phyloP scores from a whole-genome alignment of 768 basidiomycete species.

The Collybia sp. region DNA sequence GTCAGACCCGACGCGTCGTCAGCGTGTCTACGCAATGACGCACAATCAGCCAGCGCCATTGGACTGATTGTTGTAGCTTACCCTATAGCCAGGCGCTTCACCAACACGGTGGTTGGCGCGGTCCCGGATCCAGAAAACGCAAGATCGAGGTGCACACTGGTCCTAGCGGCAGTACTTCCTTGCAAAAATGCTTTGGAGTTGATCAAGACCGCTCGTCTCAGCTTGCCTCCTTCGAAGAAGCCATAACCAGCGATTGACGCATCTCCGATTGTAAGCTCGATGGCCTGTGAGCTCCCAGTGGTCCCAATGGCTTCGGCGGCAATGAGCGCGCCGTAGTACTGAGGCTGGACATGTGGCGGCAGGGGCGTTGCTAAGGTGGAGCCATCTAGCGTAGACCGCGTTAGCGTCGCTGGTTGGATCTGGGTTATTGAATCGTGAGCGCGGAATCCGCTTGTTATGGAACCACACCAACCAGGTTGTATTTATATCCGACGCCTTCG shows the following conservation, averaged over 20 bases:
- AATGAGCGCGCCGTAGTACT: conserved; percentile 63
- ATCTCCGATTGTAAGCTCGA: conserved; percentile 47
- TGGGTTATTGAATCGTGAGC: conserved; percentile 17
- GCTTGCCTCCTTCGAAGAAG: conserved; percentile 40
- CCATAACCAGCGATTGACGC: conserved; percentile 55
- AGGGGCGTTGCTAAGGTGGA: conserved; percentile 42
- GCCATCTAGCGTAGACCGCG: conserved; percentile 54
- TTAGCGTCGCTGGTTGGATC: conserved; percentile 62
- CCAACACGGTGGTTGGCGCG: conserved; percentile 24
- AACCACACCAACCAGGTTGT: conserved; percentile 45
- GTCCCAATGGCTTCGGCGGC: conserved; percentile 52
- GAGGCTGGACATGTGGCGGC: conserved; percentile 58
- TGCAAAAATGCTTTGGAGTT: conserved; percentile 50
- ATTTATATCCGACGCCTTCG: conserved; percentile 68
- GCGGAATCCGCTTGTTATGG: too few species aligned
- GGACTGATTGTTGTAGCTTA: conserved; percentile 15
- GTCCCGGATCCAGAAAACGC: conserved; percentile 22
- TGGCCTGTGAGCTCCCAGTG: conserved; percentile 31
- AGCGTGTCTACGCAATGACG: conserved; percentile 31
- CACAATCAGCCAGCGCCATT: background rate
- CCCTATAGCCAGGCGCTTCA: conserved; percentile 48
- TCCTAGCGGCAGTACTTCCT: conserved; percentile 28
- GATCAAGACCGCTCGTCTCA: conserved; percentile 52
- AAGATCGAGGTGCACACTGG: conserved; percentile 37
- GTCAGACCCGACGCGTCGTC: conserved; percentile 45